Conservation (phyloP, 495 filamentous ascomycete species). For the Talaromyces thailandensis region DNA sequence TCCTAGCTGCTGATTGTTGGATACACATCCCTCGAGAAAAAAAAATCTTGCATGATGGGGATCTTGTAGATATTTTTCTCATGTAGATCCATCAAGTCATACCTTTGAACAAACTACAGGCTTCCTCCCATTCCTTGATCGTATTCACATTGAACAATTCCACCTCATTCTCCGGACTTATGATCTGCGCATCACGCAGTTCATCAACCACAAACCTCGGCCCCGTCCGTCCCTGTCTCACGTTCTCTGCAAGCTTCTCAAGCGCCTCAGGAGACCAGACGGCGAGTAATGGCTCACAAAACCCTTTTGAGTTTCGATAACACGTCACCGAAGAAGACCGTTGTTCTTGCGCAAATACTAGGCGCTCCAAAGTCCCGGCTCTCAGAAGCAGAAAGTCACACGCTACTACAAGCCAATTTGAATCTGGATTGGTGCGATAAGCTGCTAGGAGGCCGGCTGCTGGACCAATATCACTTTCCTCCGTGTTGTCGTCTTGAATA, state of each 20-base stretch:
- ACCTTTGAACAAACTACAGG: not conserved
- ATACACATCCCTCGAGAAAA: conserved; percentile 9
- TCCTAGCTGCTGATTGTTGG: conserved; percentile 12
- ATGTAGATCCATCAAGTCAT: not conserved
- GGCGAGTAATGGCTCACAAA: conserved; percentile 13
- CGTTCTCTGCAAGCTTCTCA: conserved; percentile 9
- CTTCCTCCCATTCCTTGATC: conserved; percentile 12
- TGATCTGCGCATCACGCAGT: conserved; percentile 6
- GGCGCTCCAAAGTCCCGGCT: conserved; percentile 10
- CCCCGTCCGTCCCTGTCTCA: conserved; percentile 9
- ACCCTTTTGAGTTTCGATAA: conserved; percentile 15
- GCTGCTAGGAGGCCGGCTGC: conserved; percentile 18
- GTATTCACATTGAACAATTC: conserved; percentile 15
- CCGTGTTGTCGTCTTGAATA: not conserved
- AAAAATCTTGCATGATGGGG: not conserved
- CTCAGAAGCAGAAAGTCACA: conserved; percentile 18
- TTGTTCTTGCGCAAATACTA: conserved; percentile 5
- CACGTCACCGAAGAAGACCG: conserved; percentile 11
- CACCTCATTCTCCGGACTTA: conserved; percentile 11
- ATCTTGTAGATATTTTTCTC: conserved; percentile 2
- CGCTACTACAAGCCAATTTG: conserved; percentile 16
- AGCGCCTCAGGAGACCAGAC: conserved; percentile 15
- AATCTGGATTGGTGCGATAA: conserved; percentile 8
- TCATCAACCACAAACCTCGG: conserved; percentile 12
- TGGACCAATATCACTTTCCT: conserved; percentile 11